phyloP scores from a whole-genome alignment of 2,329 filamentous ascomycete genomes.

The Onygenales sp. region DNA sequence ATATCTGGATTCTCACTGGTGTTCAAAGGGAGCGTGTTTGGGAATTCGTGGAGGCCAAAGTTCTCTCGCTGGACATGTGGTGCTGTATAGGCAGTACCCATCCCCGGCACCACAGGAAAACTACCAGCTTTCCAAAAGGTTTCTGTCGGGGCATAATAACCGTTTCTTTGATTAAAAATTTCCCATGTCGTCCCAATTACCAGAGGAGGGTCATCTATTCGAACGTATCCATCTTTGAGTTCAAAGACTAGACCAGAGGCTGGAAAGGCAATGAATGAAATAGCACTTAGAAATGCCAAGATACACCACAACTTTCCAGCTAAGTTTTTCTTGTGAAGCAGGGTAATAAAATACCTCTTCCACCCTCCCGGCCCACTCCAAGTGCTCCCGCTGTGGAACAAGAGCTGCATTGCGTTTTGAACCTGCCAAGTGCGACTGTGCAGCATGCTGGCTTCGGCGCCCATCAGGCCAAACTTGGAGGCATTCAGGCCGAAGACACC shows the following conservation, averaged over 20 bases:
- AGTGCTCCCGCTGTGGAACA: background rate
- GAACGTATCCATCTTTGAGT: slow-evolving; percentile 1
- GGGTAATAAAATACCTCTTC: background rate
- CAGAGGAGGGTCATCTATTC: background rate
- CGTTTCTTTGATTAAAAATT: background rate
- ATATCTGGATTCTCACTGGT: background rate
- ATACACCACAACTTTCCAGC: background rate
- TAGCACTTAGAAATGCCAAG: background rate
- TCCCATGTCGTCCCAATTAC: background rate
- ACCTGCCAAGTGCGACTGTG: background rate
- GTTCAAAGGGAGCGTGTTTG: background rate
- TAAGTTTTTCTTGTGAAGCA: background rate
- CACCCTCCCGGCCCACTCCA: background rate
- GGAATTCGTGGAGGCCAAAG: background rate
- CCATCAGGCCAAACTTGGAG: background rate
- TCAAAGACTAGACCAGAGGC: slow-evolving; percentile 7
- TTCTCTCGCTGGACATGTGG: slow-evolving; percentile 1
- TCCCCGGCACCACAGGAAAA: background rate
- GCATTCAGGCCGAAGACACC: background rate
- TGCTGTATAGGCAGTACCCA: slow-evolving; percentile 3
- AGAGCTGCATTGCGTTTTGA: background rate
- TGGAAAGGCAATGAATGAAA: slow-evolving; percentile 7
- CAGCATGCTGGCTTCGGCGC: background rate
- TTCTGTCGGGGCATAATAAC: background rate
- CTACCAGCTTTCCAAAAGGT: slow-evolving; percentile 1